Evolutionary conservation across 2,329 filamentous ascomycete genomes (phyloP), one percentile per base, ranked within the genome.

Genomic region (Phialocephala sp.): DNA sequence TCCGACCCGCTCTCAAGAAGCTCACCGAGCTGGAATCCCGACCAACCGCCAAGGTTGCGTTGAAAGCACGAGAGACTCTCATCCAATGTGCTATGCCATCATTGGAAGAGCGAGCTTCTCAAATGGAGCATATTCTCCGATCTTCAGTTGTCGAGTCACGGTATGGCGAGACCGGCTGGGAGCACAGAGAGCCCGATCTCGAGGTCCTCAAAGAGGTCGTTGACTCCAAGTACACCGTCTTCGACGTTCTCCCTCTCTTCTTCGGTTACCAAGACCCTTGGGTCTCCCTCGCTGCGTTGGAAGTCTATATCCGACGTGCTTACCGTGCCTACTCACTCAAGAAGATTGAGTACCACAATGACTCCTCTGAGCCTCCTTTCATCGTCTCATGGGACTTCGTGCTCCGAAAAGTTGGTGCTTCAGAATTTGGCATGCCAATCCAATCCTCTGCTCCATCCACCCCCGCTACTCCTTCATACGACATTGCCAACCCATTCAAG

Each of bases 51-150:
- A 99, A 98, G 88, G 94, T 99, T 50, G 93, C 94, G 0, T 86
- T 99, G 72, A 99, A 99, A 85, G 94, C 95, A 55, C 91, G 95
- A 77, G 95, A 99, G 82, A 90, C 98, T 60, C 89, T 99, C 75
- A 99, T 99, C 70, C 95, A 98, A 80, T 97, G 93, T 77, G 94
- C 95, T 62, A 87, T 99, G 77, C 95, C 95, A 20, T 99, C 95
- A 2, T 84, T 99, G 22, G 95, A 98, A 79, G 95, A 99, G 85
- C 90, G 95, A 72, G 91, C 92, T 32, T 87, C 91, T 8, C 95
- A 99, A 82, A 97, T 99, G 94, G 95, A 98, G 83, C 94, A 98
- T 80, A 99, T 99, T 71, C 85, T 99, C 63, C 92, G 94, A 66
- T 97, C 94, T 32, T 94, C 95, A 0, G 95, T 99, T 24, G 88